Evolutionary conservation across 1,284 basidiomycete species (phyloP), one percentile per base, ranked within the genome.

Genomic region (Fomitopsis pinicola): DNA sequence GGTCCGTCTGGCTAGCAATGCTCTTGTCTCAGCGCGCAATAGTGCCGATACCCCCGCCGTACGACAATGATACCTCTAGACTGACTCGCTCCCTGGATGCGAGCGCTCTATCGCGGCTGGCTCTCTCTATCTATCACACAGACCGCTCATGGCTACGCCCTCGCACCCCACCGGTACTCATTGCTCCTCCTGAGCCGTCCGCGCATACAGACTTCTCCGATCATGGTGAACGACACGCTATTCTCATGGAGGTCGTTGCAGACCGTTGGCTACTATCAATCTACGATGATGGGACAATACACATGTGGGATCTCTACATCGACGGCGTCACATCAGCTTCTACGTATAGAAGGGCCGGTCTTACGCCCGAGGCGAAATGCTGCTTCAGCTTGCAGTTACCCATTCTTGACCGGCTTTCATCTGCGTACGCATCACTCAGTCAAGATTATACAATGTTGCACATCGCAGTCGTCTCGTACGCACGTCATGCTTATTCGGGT

Each of bases 391-490:
- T 19, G 35, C 42, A 22, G 42, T 5, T 61, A 17, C 42, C 45
- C 58, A 48, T 46, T 2, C 10, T 36, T 12, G 64, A 38, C 50
- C 62, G 28, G 1, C 75, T 68, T 65, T 66, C 73, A 15, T 76
- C 77, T 5, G 69, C 72, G 36, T 65, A 65, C n/a, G 67, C 72
- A 30, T 64, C 63, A 10, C 54, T 75, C n/a, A 71, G 75, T 57
- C 48, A 59, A 8, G 46, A 61, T 19, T 58, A 60, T 1, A 35
- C 57, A 19, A 42, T 63, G 2, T 59, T 69, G 12, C 64, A 71
- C 12, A 38, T 70, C 22, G 63, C 62, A 2, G 59, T 67, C 19
- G 65, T 64, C 48, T 61, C 63, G 68, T 68, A 53, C 52, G 62
- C 30, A 33, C 2, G 4, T 35, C 15, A 57, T 28, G 64, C 35